Evolutionary conservation across 2,329 filamentous ascomycete species (phyloP).

Genomic region (Hypomyces rosellus): DNA sequence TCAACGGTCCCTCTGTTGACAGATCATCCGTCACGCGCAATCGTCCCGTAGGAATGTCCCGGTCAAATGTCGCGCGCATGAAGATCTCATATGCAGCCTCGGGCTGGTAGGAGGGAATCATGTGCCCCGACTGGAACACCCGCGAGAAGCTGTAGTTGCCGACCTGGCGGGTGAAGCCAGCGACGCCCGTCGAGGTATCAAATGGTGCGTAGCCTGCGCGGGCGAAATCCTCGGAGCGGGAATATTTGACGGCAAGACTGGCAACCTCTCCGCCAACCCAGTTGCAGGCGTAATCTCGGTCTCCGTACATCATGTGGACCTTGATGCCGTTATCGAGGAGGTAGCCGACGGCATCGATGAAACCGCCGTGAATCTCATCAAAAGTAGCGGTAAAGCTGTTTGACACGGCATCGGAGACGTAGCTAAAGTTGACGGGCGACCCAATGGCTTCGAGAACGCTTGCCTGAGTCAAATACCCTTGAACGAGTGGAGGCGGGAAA

Average conservation of each 20-base stretch:
- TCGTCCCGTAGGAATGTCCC: conserved; percentile 49
- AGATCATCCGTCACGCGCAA: conserved; percentile 44
- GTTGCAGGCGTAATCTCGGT: conserved; percentile 55
- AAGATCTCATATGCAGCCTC: conserved; percentile 52
- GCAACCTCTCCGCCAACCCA: conserved; percentile 66
- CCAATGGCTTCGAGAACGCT: conserved; percentile 53
- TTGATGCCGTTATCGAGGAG: conserved; percentile 58
- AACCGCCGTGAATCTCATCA: conserved; percentile 47
- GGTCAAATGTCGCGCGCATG: conserved; percentile 49
- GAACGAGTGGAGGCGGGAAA: conserved; percentile 56
- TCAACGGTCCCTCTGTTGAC: conserved; percentile 43
- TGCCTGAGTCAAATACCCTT: conserved; percentile 55
- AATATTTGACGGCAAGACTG: conserved; percentile 55
- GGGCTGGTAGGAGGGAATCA: conserved; percentile 54
- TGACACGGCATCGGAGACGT: conserved; percentile 34
- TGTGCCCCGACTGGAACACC: conserved; percentile 60
- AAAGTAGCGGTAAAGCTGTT: conserved; percentile 55
- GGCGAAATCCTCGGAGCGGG: conserved; percentile 39
- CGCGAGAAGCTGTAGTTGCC: conserved; percentile 65
- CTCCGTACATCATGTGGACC: conserved; percentile 65
- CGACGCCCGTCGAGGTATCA: conserved; percentile 55
- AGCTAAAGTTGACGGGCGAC: conserved; percentile 52
- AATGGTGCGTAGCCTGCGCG: conserved; percentile 65
- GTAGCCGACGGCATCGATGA: conserved; percentile 47
- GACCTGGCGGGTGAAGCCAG: conserved; percentile 65